phyloP scores from a whole-genome alignment of 306 rosid genomes.

The Purshia tridentata region DNA sequence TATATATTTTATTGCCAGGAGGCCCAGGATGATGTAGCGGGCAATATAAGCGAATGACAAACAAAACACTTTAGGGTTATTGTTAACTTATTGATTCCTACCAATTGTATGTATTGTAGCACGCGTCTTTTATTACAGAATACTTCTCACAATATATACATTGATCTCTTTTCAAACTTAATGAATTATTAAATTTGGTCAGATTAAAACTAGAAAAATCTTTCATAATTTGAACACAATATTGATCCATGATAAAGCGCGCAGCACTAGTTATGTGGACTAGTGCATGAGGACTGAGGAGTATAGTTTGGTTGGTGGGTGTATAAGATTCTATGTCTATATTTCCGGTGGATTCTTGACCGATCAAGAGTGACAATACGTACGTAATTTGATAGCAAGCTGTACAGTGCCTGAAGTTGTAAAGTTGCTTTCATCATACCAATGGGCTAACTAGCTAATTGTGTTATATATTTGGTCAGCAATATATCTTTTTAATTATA shows the following conservation, averaged over 20 bases:
- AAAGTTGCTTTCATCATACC: conserved; percentile 39
- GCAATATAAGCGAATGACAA: conserved; percentile 8
- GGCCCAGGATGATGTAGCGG: conserved; percentile 1
- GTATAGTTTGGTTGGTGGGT: conserved; percentile 19
- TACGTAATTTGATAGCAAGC: conserved; percentile 9
- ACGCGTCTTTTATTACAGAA: too few relatives aligned
- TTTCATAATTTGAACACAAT: not conserved
- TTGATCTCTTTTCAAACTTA: not conserved
- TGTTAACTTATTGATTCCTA: too few relatives aligned
- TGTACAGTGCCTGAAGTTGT: conserved; percentile 43
- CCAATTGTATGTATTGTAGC: too few relatives aligned
- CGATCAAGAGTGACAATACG: too few relatives aligned
- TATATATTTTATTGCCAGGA: too few relatives aligned
- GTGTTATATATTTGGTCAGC: conserved; percentile 24
- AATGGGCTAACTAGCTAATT: conserved; percentile 18
- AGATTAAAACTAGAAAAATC: not conserved
- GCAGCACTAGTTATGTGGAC: not conserved
- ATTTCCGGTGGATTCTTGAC: conserved; percentile 26
- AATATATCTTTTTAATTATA: conserved; percentile 16
- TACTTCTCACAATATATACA: too few relatives aligned
- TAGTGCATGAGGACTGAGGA: not conserved
- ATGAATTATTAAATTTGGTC: not conserved
- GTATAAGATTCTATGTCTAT: conserved; percentile 39
- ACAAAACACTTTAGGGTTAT: not conserved
- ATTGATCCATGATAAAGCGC: not conserved